Evolutionary conservation across 1,284 basidiomycete genomes (phyloP).

Genomic region (Sphaerobolus stellatus): DNA sequence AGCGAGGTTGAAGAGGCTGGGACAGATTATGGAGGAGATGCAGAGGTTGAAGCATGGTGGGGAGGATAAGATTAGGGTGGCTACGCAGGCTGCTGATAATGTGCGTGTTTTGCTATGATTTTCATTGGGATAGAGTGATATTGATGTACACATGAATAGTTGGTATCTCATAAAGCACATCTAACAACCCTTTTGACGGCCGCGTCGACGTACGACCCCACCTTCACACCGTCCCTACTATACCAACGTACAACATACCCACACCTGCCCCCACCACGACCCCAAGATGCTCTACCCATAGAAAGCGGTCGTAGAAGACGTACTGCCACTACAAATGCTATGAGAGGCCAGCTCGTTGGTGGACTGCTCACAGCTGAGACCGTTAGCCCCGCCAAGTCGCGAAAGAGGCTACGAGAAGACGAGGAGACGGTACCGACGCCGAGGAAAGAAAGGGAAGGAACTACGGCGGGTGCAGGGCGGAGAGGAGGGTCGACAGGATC

Average conservation of each 20-base stretch:
- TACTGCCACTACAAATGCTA: constrained; percentile 30
- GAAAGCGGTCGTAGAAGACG: constrained; percentile 59
- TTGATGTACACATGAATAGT: constrained; percentile 30
- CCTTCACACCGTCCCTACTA: constrained; percentile 59
- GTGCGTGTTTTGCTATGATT: constrained; percentile 30
- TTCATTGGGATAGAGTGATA: not conserved
- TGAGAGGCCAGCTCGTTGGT: constrained; percentile 31
- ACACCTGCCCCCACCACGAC: constrained; percentile 64
- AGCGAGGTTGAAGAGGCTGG: constrained; percentile 82
- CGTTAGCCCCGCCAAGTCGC: constrained; percentile 56
- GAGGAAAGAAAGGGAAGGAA: constrained; percentile 36
- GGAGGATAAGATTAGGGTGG: constrained; percentile 98
- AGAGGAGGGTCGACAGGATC: constrained; percentile 32
- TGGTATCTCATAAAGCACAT: constrained; percentile 71
- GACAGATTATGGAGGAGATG: constrained; percentile 93
- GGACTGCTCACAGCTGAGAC: constrained; percentile 49
- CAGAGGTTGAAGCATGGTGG: constrained; percentile 89
- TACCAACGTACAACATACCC: constrained; percentile 70
- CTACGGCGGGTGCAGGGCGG: constrained; percentile 47
- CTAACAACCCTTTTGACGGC: constrained; percentile 64
- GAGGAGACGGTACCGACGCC: constrained; percentile 51
- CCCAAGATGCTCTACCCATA: constrained; percentile 54
- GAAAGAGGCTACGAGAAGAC: constrained; percentile 55
- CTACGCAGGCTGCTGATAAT: constrained; percentile 89
- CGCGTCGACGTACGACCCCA: constrained; percentile 49